Evolutionary conservation across 108 stramenopile species (phyloP), one percentile per base, ranked within the genome.

Genomic region (Parietichytrium sp.): DNA sequence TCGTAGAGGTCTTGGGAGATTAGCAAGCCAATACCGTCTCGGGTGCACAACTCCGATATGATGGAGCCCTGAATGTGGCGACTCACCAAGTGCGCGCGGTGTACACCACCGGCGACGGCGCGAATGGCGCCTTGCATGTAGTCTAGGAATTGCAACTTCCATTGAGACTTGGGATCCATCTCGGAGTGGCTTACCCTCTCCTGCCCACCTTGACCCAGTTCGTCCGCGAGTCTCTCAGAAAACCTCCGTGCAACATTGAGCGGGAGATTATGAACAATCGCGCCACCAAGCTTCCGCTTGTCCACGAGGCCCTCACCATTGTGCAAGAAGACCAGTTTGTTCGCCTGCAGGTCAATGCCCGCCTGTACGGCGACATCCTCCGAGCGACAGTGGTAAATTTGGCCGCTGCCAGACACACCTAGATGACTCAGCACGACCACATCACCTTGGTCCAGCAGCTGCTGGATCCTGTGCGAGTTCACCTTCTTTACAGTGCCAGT

Each of bases 1-100:
- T 89, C 88, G 47, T 89, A 89, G 25, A 87, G 80, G 80, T 88
- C 86, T 10, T 83, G 25, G 31, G 84, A 85, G 38, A 88, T 87
- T 26, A 88, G 86, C 13, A 84, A 29, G 4, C 88, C 88, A n/a
- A 72, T 31, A 23, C 88, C 88, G 51, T 88, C 88, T 47, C 82
- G 79, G 7, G 88, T 88, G 82, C 51, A 88, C 13, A 88, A 33
- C 52, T 88, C 88, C 78, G 61, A 72, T 10, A 72, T 72, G 42
- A 72, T 72, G 20, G 38, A 45, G 42, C 61, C 61, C 42, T 72
- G 38, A 1, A 72, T 72, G 33, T 72, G 61, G 33, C 61, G 61
- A 12, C 38, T 45, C 10, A 72, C 61, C 61, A 72, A 72, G 61
- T 72, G 61, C 10, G 61, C 61, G 10, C 61, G 61, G 33, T 72